Base-by-base conservation (phyloP, 805 yeast genomes). In the Schwanniomyces pseudopolymorphus region DNA sequence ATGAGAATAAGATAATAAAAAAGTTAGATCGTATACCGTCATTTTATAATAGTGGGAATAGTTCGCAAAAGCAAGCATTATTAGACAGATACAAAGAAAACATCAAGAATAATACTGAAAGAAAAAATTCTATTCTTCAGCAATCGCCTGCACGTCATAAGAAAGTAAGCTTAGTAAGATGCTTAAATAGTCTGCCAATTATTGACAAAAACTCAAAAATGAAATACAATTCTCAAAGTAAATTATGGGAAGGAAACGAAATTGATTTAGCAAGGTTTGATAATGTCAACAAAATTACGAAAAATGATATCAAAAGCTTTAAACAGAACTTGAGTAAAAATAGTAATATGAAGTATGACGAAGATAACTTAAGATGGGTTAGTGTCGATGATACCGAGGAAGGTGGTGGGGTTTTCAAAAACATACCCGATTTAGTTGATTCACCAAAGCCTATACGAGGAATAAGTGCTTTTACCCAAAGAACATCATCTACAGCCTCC, bases 231-330 rank as follows among this genome's bases (percentile, higher is more conserved):
- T 75, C 83, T 1, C 61, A 62, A 13, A 67, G 72, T 40, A 69
- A 70, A 52, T 66, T 68, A 39, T 84, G 89, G 89, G 84, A 79
- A 54, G 88, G 88, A 3, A 83, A 84, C 54, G 85, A 84, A 33
- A 74, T 71, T 25, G 87, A 81, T 19, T 60, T 81, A 40, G 54
- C 70, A 27, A 68, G 74, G 35, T 84, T 84, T 58, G 85, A 83
- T 33, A 59, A 44, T 39, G 22, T 59, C 11, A 61, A 61, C 21
- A 69, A 66, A 44, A 74, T 74, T 31, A 63, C 72, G 27, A 41
- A 52, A 26, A 55, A 52, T 20, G 70, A 67, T 19, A 56, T 62
- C 48, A 47, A 54, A 36, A 41, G 45, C 48, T 52, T 52, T 52
- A 45, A 45, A 31, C 35, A 47, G 31, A 36, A 27, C 14, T 43